Base-by-base conservation (phyloP, 2,329 filamentous ascomycete genomes). In the Aspergillus cejpii region DNA sequence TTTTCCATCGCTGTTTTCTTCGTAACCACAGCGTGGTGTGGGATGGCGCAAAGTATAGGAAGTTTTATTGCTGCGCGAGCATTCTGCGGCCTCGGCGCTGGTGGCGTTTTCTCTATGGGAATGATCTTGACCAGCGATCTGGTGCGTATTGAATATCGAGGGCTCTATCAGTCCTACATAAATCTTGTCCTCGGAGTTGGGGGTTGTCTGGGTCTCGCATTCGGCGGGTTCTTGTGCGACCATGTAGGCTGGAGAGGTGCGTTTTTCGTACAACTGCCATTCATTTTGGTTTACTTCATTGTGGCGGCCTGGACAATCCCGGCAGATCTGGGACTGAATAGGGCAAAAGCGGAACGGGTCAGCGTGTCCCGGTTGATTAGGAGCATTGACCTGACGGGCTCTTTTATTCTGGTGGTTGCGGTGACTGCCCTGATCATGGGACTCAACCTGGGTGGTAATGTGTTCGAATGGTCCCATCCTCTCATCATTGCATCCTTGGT, bases 1-100 rank as follows among this genome's bases (percentile, higher is more conserved):
- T 74, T 77, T 28, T 76, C 78, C 1, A 73, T 85, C 42, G 57
- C 67, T 3, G 66, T 87, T 31, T 87, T 90, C 53, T 68, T 79
- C 24, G 44, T 78, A 2, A 81, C 81, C 0, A 89, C 84, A 0
- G 64, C 76, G 12, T 87, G 84, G 80, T 90, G 86, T 64, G 83
- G 78, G 0, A 63, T 81, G 5, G 85, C 85, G 0, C 74, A 74
- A 48, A 84, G 75, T 54, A 87, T 90, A 59, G 76, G 75, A 20
- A 80, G 76, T 53, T 87, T 90, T 55, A 86, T 89, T 47, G 66
- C 79, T 2, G 85, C 84, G 1, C 70, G 85, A 45, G 84, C 85
- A 0, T 68, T 84, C 7, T 86, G 83, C 54, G 85, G 85, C 0
- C 64, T 90, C 1, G 85, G 84, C 3, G 85, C 84, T 0, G 86